Evolutionary conservation across 805 yeast genomes (phyloP).

Genomic region (Phaffomyces opuntiae): DNA sequence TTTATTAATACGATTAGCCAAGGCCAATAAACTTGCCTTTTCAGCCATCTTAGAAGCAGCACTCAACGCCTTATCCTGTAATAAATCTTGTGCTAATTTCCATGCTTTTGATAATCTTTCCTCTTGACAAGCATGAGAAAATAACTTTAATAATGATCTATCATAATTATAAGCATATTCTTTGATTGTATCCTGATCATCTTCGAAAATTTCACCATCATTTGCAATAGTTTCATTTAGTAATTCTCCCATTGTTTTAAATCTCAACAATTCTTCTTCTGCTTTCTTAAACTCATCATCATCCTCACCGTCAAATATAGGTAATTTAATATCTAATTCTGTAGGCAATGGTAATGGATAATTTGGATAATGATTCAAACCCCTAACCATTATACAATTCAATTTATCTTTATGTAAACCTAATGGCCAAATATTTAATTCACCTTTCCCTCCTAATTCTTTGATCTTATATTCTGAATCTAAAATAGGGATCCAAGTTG

Average conservation of each 20-base stretch:
- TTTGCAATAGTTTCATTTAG: constrained; percentile 49
- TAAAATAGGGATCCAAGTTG: constrained; percentile 82
- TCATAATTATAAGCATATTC: constrained; percentile 58
- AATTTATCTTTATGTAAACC: constrained; percentile 67
- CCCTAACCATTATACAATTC: constrained; percentile 69
- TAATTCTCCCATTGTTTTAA: constrained; percentile 53
- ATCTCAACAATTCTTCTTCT: constrained; percentile 60
- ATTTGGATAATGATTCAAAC: constrained; percentile 56
- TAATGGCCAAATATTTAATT: constrained; percentile 80
- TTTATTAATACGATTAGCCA: constrained; percentile 49
- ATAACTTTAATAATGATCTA: constrained; percentile 66
- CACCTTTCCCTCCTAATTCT: constrained; percentile 44
- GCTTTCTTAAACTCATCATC: constrained; percentile 26
- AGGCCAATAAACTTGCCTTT: constrained; percentile 46
- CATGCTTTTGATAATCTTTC: constrained; percentile 59
- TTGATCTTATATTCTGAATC: constrained; percentile 42
- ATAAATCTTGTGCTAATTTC: constrained; percentile 60
- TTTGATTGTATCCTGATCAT: constrained; percentile 45
- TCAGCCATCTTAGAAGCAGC: constrained; percentile 86
- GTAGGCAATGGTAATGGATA: constrained; percentile 83
- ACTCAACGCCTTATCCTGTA: constrained; percentile 68
- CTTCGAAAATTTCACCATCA: constrained; percentile 35
- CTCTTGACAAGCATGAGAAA: constrained; percentile 68
- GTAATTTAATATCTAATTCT: constrained; percentile 65
- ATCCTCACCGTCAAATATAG: constrained; percentile 33